These are phyloP conservation scores for Nicotiana benthamiana DNA, from an alignment of 257 asterid genomes.

Conservation along the genomic window DNA sequence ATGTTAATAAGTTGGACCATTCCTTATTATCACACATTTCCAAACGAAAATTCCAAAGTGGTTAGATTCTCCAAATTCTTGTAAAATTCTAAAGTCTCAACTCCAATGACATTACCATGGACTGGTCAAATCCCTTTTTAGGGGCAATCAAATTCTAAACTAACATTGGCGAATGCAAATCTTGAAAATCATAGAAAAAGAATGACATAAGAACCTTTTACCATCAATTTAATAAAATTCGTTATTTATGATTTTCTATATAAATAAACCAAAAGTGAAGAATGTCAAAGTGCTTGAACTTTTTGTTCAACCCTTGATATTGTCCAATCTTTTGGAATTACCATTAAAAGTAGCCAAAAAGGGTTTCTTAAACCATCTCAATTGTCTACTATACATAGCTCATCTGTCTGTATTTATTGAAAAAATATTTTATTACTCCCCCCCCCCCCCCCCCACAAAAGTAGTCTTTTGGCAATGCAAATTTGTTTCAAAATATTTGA, in stretches of 20 bases:
- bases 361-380: background rate
- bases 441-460: too few relatives aligned
- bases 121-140: background rate
- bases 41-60: background rate
- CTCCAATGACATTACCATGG: background rate
- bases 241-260: background rate
- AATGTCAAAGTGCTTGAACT: background rate
- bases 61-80: background rate
- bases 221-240: too few relatives aligned
- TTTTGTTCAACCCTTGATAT: constrained; percentile 3
- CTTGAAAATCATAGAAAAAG: background rate
- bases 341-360: background rate
- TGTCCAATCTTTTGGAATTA: background rate
- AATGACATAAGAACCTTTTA: too few relatives aligned
- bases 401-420: background rate
- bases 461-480: too few relatives aligned
- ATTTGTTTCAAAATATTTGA: too few relatives aligned
- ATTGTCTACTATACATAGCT: background rate
- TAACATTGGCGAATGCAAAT: background rate
- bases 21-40: background rate
- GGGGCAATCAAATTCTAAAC: background rate
- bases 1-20: background rate
- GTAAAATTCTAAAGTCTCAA: background rate
- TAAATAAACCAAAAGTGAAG: background rate
- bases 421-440: background rate